Conservation (phyloP, 1,139 yeast species). For the Saccharomyces hybrid region DNA sequence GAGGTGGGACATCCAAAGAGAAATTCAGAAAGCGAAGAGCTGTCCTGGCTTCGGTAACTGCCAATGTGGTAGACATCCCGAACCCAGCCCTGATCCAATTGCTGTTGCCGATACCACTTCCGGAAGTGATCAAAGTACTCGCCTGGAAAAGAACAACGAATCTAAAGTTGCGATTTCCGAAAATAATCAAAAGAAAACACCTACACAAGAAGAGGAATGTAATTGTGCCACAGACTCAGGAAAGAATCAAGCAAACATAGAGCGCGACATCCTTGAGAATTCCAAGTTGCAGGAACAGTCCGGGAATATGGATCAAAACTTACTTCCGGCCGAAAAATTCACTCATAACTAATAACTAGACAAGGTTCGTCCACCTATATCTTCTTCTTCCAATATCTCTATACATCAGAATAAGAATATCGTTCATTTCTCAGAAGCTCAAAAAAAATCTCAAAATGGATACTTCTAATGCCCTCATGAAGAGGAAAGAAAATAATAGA, state of each 20-base stretch:
- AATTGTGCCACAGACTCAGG: background rate
- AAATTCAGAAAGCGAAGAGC: conserved; percentile 19
- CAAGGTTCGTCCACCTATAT: background rate
- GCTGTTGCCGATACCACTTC: background rate
- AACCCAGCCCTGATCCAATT: background rate
- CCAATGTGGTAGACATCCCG: conserved; percentile 23
- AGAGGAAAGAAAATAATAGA: background rate
- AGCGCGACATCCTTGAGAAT: conserved; percentile 20
- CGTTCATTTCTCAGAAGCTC: background rate
- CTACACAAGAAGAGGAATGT: conserved; percentile 4
- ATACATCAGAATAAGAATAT: background rate
- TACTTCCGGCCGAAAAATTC: conserved; percentile 28
- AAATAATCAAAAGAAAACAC: background rate
- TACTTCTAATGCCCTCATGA: background rate
- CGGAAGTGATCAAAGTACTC: background rate
- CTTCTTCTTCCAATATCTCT: background rate
- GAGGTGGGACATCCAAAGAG: conserved; percentile 30
- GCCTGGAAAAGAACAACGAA: background rate
- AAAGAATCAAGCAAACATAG: conserved; percentile 17
- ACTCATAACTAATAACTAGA: background rate
- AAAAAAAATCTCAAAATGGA: background rate
- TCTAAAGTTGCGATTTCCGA: background rate
- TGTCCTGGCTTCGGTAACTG: conserved; percentile 28
- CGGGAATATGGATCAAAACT: conserved; percentile 28
- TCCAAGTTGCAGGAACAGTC: conserved; percentile 26